Conservation (phyloP, 306 rosid species). For the Vigna unguiculata region DNA sequence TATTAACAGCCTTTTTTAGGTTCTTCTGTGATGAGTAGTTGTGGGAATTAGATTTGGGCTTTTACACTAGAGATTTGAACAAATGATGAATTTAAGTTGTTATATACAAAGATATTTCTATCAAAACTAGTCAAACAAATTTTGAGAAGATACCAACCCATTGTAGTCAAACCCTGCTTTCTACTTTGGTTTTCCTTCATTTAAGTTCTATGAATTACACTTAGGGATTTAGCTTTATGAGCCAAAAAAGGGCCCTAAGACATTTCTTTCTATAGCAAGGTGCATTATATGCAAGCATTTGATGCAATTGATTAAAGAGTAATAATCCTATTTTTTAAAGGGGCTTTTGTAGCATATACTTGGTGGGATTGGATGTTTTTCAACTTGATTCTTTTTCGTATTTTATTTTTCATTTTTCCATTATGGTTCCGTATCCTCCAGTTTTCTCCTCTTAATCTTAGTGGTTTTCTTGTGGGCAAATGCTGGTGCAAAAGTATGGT, state of each 20-base stretch:
- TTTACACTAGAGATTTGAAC: conserved; percentile 28
- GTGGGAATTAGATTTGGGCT: conserved; percentile 3
- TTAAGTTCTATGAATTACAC: not conserved
- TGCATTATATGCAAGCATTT: not conserved
- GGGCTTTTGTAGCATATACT: not conserved
- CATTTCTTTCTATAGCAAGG: not conserved
- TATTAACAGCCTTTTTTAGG: not conserved
- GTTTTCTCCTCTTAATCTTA: not conserved
- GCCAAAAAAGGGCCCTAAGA: not conserved
- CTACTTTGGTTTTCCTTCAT: conserved; percentile 12
- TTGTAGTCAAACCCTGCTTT: not conserved
- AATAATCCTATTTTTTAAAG: not conserved
- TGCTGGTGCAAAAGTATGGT: not conserved
- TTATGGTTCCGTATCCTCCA: not conserved
- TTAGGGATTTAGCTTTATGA: not conserved
- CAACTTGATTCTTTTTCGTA: not conserved
- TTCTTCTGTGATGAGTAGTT: conserved; percentile 19
- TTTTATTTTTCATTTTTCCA: not conserved
- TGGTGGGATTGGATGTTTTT: not conserved
- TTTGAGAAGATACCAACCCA: conserved; percentile 5
- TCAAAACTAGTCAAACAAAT: not conserved
- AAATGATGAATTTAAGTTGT: not conserved
- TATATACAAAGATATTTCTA: not conserved
- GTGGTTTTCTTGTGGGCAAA: not conserved
- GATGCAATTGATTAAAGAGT: not conserved